A percentile compares a stretch with the other conserved stretches of the same genome.
phyloP scores from a whole-genome alignment of 306 rosid genomes.

The Abrus precatorius region DNA sequence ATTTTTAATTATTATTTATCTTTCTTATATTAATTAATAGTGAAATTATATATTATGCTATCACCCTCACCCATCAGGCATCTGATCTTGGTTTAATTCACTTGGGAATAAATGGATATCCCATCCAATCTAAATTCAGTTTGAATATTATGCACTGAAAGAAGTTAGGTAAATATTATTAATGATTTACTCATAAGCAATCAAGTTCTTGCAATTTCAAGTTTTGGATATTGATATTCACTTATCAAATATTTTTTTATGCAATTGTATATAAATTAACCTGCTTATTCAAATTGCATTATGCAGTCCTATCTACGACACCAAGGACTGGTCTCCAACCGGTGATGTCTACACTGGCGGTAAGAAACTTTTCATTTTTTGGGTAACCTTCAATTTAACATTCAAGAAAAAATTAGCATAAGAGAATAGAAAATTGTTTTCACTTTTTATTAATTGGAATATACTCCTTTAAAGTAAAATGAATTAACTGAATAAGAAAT shows the following conservation, averaged over 20 bases:
- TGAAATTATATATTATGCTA: neutral
- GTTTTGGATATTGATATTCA: neutral
- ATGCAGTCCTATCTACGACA: conserved; percentile 87
- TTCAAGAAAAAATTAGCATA: neutral
- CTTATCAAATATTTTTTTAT: neutral
- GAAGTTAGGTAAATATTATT: neutral
- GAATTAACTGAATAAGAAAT: neutral
- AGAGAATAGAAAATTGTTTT: neutral
- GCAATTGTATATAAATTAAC: neutral
- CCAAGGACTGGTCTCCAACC: conserved; percentile 78
- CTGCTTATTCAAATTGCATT: conserved; percentile 12
- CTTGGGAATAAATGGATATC: too few species aligned
- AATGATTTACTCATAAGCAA: neutral
- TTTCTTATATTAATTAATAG: neutral
- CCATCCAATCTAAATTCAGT: too few species aligned
- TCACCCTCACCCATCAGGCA: neutral
- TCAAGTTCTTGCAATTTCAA: neutral
- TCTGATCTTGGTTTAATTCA: neutral
- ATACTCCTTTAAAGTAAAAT: neutral
- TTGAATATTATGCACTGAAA: too few species aligned
- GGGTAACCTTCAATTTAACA: neutral
- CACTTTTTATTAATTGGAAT: neutral
- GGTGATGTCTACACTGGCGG: conserved; percentile 95
- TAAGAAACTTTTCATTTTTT: conserved; percentile 52
- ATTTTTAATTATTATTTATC: neutral